Evolutionary conservation across 331 rosid genomes (phyloP), one percentile per base, ranked within the genome.

Genomic region (Saraca asoca): DNA sequence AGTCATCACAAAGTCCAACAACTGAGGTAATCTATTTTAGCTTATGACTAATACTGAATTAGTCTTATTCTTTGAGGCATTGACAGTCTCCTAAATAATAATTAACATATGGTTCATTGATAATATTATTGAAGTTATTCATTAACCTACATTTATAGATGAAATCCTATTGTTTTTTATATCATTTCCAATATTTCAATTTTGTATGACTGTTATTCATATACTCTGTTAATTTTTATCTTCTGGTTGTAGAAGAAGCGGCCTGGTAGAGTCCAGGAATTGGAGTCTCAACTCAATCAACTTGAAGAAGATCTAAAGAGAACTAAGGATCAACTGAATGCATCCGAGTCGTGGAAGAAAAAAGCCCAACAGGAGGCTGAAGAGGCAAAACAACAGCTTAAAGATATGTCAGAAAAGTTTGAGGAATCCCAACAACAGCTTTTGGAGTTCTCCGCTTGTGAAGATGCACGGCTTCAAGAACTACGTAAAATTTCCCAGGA

Each of bases 241-340:
- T 55, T 79, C 39, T 78, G 65, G 35, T 58, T 78, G 18, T 79
- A 91, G 94, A 91, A 86, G 73, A 88, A 82, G 74, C 78, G 61
- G 42, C 80, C 83, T 18, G 77, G n/a, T 69, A 83, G 75, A 77
- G 83, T 84, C 44, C 76, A 85, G 12, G 91, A 84, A 52, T 63
- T 80, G 83, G 96, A 88, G 77, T 79, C 87, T 2, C 91, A 62
- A 72, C 82, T 88, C 61, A 53, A 79, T 58, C 84, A 78, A 58
- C 95, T 91, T 55, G 88, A 84, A 75, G 96, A 88, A 58, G 95
- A 85, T 77, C 81, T 88, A 61, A 88, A 73, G 80, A 84, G 70
- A 84, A 75, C 89, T 29, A 85, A 77, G 76, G 97, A 88, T 7
- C 94, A 88, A 74, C 73, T 86, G 49, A 84, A 67, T 75, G 62